Base-by-base conservation (phyloP, 2,329 filamentous ascomycete species). In the Lasiodiplodia gonubiensis region DNA sequence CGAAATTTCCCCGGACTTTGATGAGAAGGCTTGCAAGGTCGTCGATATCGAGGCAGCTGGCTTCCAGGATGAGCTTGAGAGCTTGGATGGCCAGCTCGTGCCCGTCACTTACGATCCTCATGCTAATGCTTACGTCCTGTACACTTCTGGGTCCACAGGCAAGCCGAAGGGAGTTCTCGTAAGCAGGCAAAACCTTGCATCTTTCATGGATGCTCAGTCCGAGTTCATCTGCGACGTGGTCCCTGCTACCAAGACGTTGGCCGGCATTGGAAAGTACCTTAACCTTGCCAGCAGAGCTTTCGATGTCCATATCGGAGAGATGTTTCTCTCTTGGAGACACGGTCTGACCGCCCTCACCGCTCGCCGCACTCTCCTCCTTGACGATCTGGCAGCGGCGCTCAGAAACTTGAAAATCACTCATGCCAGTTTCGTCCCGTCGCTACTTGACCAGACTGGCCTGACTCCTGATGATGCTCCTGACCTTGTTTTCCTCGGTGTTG, bases 71-170 rank as follows among this genome's bases (percentile, higher is more conserved):
- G 66, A 67, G 25, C 57, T 67, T n/a, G n/a, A 53, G 23, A 18
- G 39, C 11, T 55, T 55, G 14, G 48, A 49, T 27, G 37, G 59
- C 25, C 25, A 49, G 14, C 49, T 49, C 23, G 51, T 46, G 4
- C 52, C 51, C 21, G 37, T 64, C 25, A 49, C 14, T n/a, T 63
- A 67, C 25, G 37, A 64, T 16, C 66, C 37, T 4, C 49, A 64
- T 18, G 57, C 52, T 11, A 48, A 63, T 27, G 57, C 49, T 18
- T 67, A 67, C 39, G 59, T 99, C 68, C 91, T 99, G 67, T 99
- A 99, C 84, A 99, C 95, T 2, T 98, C 94, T 42, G 95, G 95
- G 46, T 98, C 94, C 0, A 99, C 95, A 8, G 95, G 95, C 70
- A 98, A 98, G 87, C 95, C 95, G 72, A 99, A 99, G 88, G 95